Conservation (phyloP, 495 filamentous ascomycete genomes). For the Articulospora tetracladia region DNA sequence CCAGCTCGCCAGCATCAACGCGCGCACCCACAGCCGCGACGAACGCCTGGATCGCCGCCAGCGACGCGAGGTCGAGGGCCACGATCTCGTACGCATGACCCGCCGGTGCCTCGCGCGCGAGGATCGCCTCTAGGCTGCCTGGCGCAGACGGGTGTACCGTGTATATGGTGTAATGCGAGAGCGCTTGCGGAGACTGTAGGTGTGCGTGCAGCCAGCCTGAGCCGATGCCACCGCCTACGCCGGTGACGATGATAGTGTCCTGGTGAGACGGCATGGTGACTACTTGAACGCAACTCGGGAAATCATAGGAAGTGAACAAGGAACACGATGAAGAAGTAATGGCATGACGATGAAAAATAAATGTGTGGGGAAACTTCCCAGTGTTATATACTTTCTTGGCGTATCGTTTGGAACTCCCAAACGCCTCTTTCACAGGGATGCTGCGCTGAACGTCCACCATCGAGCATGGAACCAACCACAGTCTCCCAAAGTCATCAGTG, state of each 20-base stretch:
- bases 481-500: too few species aligned
- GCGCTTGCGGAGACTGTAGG: conserved; percentile 3
- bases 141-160: neutral
- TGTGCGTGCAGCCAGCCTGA: conserved; percentile 4
- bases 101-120: neutral
- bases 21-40: neutral
- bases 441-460: too few species aligned
- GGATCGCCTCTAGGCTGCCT: neutral
- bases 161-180: conserved; percentile 2
- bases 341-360: too few species aligned
- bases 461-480: too few species aligned
- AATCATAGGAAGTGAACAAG: too few species aligned
- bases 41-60: neutral
- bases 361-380: too few species aligned
- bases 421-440: too few species aligned
- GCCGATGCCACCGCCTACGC: conserved; percentile 5
- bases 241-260: conserved; percentile 8
- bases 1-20: neutral
- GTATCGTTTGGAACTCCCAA: too few species aligned
- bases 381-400: too few species aligned
- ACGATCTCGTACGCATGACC: conserved; percentile 4
- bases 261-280: neutral
- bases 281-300: too few species aligned
- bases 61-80: neutral
- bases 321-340: too few species aligned